These are phyloP conservation scores for Suillus clintonianus DNA, from an alignment of 768 basidiomycete species.

Conservation along the genomic window DNA sequence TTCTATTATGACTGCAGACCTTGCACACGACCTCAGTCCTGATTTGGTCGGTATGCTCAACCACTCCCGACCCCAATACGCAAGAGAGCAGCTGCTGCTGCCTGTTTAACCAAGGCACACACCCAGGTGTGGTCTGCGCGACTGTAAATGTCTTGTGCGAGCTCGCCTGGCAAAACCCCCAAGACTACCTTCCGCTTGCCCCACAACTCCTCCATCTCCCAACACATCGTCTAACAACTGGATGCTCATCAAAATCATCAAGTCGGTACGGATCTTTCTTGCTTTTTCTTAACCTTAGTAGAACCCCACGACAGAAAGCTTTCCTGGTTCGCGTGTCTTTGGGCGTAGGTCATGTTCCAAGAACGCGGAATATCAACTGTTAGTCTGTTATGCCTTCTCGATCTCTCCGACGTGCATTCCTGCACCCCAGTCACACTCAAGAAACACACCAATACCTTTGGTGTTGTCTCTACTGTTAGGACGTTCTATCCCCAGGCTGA, in stretches of 20 bases:
- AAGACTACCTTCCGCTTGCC: conserved; percentile 82
- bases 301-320: too few species aligned
- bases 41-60: conserved; percentile 86
- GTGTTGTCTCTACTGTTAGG: conserved; percentile 84
- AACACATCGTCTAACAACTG: conserved; percentile 95
- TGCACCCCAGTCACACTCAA: conserved; percentile 87
- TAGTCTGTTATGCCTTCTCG: conserved; percentile 85
- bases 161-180: conserved; percentile 76
- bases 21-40: conserved; percentile 87
- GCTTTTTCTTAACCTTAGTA: background rate
- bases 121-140: conserved; percentile 85
- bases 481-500: conserved; percentile 94
- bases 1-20: conserved; percentile 80
- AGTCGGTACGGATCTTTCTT: conserved; percentile 61
- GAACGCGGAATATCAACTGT: conserved; percentile 89
- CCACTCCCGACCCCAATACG: conserved; percentile 88
- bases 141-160: conserved; percentile 95
- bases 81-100: conserved; percentile 77
- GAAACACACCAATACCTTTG: conserved; percentile 86
- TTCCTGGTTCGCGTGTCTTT: too few species aligned
- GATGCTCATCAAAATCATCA: conserved; percentile 99
- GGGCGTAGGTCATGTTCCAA: too few species aligned
- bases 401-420: conserved; percentile 85
- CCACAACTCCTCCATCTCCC: conserved; percentile 92
- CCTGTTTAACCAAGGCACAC: conserved; percentile 4